These are phyloP conservation scores for Trichoderma sp. DNA, from an alignment of 2,329 filamentous ascomycete genomes.

Conservation along the genomic window DNA sequence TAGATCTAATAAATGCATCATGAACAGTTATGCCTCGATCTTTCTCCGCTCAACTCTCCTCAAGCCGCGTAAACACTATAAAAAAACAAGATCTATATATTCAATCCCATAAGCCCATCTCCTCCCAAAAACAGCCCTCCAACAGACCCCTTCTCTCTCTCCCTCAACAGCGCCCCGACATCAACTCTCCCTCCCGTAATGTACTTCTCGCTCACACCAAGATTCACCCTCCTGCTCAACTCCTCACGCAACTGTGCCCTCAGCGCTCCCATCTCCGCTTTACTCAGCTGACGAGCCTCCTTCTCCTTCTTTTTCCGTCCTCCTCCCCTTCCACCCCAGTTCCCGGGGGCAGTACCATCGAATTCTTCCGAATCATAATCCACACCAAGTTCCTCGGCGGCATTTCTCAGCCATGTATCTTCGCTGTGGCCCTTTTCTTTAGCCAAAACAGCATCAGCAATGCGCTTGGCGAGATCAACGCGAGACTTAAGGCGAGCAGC, in stretches of 20 bases:
- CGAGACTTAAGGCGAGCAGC: slow-evolving; percentile 74
- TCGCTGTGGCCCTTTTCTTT: slow-evolving; percentile 85
- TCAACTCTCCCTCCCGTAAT: slow-evolving; percentile 83
- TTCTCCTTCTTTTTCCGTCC: slow-evolving; percentile 74
- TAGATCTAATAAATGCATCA: not conserved
- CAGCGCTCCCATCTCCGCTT: slow-evolving; percentile 69
- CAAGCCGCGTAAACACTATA: not conserved
- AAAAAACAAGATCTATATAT: not conserved
- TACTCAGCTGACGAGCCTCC: slow-evolving; percentile 64
- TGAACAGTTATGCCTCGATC: not conserved
- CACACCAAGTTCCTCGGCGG: slow-evolving; percentile 88
- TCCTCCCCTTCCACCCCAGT: slow-evolving; percentile 65
- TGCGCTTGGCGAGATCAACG: slow-evolving; percentile 76
- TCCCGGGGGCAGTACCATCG: slow-evolving; percentile 68
- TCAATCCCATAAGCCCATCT: slow-evolving; percentile 37
- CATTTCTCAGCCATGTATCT: slow-evolving; percentile 78
- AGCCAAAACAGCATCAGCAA: slow-evolving; percentile 77
- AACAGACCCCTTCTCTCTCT: slow-evolving; percentile 49
- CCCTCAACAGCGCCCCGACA: slow-evolving; percentile 66
- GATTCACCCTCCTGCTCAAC: slow-evolving; percentile 72
- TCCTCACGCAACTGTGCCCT: slow-evolving; percentile 70
- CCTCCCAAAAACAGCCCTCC: slow-evolving; percentile 38
- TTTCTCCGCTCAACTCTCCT: not conserved
- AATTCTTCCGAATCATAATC: slow-evolving; percentile 92
- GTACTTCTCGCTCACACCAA: slow-evolving; percentile 85